Conservation (phyloP, 2,329 filamentous ascomycete genomes). For the Talaromyces pinophilus region DNA sequence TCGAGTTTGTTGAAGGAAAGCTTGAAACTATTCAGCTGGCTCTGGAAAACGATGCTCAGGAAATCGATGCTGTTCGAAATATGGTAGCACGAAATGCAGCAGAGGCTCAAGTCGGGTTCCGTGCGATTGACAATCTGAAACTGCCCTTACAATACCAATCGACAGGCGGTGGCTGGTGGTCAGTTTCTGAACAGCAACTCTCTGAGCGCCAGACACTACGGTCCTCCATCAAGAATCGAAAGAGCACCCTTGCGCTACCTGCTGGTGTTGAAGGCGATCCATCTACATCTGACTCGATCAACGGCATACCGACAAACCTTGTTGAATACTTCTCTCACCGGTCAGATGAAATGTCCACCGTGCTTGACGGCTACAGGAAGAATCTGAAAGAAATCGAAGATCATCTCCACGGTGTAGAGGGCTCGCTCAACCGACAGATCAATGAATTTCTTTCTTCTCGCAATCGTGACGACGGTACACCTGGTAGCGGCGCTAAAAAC, state of each 20-base stretch:
- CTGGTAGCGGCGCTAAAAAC: slow-evolving; percentile 46
- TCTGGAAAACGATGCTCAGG: slow-evolving; percentile 62
- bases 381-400: slow-evolving; percentile 66
- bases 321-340: slow-evolving; percentile 65
- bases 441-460: slow-evolving; percentile 54
- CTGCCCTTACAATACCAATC: slow-evolving; percentile 67
- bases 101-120: slow-evolving; percentile 71
- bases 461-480: slow-evolving; percentile 41
- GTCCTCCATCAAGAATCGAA: slow-evolving; percentile 38
- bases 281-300: slow-evolving; percentile 45
- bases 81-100: slow-evolving; percentile 66
- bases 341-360: slow-evolving; percentile 62
- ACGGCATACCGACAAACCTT: slow-evolving; percentile 59
- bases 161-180: slow-evolving; percentile 44
- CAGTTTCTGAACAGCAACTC: slow-evolving; percentile 41
- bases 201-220: slow-evolving; percentile 42
- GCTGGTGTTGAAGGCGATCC: slow-evolving; percentile 47
- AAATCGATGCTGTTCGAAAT: slow-evolving; percentile 59
- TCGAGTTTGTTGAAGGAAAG: slow-evolving; percentile 63
- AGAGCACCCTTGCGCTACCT: slow-evolving; percentile 50
- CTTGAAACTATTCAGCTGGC: slow-evolving; percentile 64
- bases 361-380: slow-evolving; percentile 59
- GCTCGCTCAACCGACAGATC: slow-evolving; percentile 60
- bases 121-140: slow-evolving; percentile 72
- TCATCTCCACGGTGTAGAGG: slow-evolving; percentile 65